These are phyloP conservation scores for Paraphoma chrysanthemicola DNA, from an alignment of 2,329 filamentous ascomycete species.

Conservation along the genomic window DNA sequence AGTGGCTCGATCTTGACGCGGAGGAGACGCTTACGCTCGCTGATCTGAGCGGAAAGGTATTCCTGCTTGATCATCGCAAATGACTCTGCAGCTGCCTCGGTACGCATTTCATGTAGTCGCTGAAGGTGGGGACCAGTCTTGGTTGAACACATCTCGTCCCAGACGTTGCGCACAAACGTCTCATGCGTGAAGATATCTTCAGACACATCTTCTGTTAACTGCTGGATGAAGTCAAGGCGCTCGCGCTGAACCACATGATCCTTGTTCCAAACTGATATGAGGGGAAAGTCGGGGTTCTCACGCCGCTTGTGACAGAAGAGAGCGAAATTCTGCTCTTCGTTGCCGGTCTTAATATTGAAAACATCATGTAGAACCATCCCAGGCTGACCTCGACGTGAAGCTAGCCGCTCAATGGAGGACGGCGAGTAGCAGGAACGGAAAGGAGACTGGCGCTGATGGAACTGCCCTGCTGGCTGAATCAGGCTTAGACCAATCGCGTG, in stretches of 20 bases:
- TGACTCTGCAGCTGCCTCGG: too few species aligned
- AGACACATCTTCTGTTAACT: background rate
- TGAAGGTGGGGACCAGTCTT: too few species aligned
- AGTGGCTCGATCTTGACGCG: background rate
- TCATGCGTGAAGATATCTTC: background rate
- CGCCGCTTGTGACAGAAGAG: background rate
- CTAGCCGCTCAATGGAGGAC: too few species aligned
- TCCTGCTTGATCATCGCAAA: background rate
- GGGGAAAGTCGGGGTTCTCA: background rate
- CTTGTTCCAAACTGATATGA: background rate
- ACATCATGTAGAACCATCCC: background rate
- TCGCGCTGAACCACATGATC: background rate
- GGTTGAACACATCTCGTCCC: too few species aligned
- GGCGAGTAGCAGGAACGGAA: too few species aligned
- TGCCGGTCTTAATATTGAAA: background rate
- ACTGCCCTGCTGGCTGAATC: too few species aligned
- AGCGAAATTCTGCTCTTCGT: background rate
- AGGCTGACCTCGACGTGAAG: too few species aligned
- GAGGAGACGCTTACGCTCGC: background rate
- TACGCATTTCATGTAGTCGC: too few species aligned
- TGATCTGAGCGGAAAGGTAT: background rate
- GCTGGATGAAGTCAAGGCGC: background rate
- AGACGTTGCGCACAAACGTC: background rate
- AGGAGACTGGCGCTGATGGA: too few species aligned
- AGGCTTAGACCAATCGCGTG: too few species aligned